Evolutionary conservation across 495 filamentous ascomycete genomes (phyloP).

Genomic region (Xylaria venustula): DNA sequence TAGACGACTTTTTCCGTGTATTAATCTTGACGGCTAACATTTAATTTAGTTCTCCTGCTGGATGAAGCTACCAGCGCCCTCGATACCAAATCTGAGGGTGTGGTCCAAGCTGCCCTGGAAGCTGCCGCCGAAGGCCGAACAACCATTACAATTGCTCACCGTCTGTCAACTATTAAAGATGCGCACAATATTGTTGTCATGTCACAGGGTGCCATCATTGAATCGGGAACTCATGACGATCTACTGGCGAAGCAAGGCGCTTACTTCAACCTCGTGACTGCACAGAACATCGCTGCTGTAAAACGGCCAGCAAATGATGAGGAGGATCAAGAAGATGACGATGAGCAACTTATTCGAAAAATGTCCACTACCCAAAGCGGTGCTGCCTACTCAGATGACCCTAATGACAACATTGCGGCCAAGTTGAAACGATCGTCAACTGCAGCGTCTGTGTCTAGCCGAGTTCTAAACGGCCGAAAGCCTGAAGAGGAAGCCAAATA

Average conservation of each 20-base stretch:
- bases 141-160: slow-evolving; percentile 94
- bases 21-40: slow-evolving; percentile 9
- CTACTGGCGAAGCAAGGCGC: slow-evolving; percentile 60
- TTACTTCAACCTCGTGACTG: slow-evolving; percentile 77
- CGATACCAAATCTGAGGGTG: slow-evolving; percentile 94
- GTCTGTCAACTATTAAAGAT: slow-evolving; percentile 88
- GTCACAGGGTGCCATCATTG: slow-evolving; percentile 78
- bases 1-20: background rate
- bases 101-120: slow-evolving; percentile 91
- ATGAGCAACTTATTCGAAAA: slow-evolving; percentile 48
- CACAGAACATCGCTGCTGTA: slow-evolving; percentile 71
- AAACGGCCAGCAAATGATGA: slow-evolving; percentile 54
- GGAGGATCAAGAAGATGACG: slow-evolving; percentile 45
- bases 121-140: slow-evolving; percentile 85
- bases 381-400: slow-evolving; percentile 39
- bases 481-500: slow-evolving; percentile 56
- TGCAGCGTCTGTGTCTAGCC: slow-evolving; percentile 66
- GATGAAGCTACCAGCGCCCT: slow-evolving; percentile 94
- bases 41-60: slow-evolving; percentile 67
- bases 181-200: slow-evolving; percentile 97
- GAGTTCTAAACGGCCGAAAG: slow-evolving; percentile 57
- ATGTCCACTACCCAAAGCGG: slow-evolving; percentile 31
- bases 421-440: slow-evolving; percentile 64
- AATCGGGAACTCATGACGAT: slow-evolving; percentile 79
- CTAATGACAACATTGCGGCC: slow-evolving; percentile 56